Base-by-base conservation (phyloP, 345 rosid genomes). In the Lepidium africanum region DNA sequence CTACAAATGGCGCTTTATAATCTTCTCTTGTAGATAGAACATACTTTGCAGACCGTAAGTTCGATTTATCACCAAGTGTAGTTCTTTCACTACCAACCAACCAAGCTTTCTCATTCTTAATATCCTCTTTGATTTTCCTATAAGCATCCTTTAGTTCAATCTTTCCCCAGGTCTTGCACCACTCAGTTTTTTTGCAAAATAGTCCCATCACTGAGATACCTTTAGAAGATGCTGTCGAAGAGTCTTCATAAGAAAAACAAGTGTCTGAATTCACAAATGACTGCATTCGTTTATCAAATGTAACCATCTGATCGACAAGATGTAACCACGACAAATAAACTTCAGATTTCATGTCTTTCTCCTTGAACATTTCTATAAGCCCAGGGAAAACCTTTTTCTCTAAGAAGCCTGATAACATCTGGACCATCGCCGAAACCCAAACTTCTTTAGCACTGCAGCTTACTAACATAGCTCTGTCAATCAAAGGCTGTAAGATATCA, bases 101-200 rank as follows among this genome's bases (percentile, higher is more conserved):
- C 94, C 94, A 87, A 42, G 86, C 85, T 70, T 76, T 79, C 56
- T 81, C 86, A 41, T 80, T 80, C 75, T 76, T 77, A 36, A 86
- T 69, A 27, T 82, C 85, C 48, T 71, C 71, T 79, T 87, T 87
- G 13, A 81, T 77, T 69, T 84, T 86, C 79, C 77, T 85, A 81
- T 87, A 83, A 8, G 86, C 85, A 74, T 82, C 85, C 78, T 85
- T 87, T 53, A 90, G 78, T 83, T 86, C 94, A 35, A 87, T 76
- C 83, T 83, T 87, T 1, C 90, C 89, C 97, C 97, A 90, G 23
- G 79, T 79, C 81, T 81, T 90, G 70, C 84, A 85, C 90, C 90
- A 90, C 43, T 85, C 85, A 5, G 85, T 83, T 66, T 63, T 81
- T 38, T 81, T 84, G 53, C 84, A 79, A 57, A 90, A 90, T 7